Evolutionary conservation across 2,329 filamentous ascomycete species (phyloP), one percentile per base, ranked within the genome.

Genomic region (Ilyonectria robusta): DNA sequence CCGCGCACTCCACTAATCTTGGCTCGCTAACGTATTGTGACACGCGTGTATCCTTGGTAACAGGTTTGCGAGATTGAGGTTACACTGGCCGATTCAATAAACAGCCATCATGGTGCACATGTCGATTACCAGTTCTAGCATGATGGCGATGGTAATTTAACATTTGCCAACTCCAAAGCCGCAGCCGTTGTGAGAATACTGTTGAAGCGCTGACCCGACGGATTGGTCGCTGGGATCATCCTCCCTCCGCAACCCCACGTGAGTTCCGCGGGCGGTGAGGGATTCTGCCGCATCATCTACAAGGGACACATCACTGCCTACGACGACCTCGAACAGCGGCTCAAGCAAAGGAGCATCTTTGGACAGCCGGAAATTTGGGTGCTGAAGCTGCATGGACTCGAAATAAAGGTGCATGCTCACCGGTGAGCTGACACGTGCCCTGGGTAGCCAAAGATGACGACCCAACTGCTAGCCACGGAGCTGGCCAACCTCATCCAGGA

Each of bases 401-500:
- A 57, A 55, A 56, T 60, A 64, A 69, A 68, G 40, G 53, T 62
- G 31, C 51, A 75, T 72, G 72, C 69, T 74, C 75, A 66, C 50
- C 62, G 40, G 67, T 72, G 75, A 75, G 76, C 73, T 57, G 63
- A 62, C 66, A 67, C 53, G 55, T 65, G 46, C 62, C 63, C 71
- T 54, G 65, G 61, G 59, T 65, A 66, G 73, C 70, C 70, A 80
- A 91, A 84, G 77, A 97, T 97, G 94, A 97, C 94, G 81, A 92
- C 94, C 76, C 94, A 97, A 88, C 91, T 97, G 77, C 88, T 98
- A 77, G 91, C 92, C 78, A 91, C 93, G 65, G 95, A 98, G 88
- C 89, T 98, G 80, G 89, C 92, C 77, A 97, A 94, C 83, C 89
- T 98, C 80, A 92, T 97, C 76, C 94, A 97, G 81, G 96, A 99